Evolutionary conservation across 495 filamentous ascomycete genomes (phyloP), one percentile per base, ranked within the genome.

Genomic region (Annulohypoxylon maeteangense): DNA sequence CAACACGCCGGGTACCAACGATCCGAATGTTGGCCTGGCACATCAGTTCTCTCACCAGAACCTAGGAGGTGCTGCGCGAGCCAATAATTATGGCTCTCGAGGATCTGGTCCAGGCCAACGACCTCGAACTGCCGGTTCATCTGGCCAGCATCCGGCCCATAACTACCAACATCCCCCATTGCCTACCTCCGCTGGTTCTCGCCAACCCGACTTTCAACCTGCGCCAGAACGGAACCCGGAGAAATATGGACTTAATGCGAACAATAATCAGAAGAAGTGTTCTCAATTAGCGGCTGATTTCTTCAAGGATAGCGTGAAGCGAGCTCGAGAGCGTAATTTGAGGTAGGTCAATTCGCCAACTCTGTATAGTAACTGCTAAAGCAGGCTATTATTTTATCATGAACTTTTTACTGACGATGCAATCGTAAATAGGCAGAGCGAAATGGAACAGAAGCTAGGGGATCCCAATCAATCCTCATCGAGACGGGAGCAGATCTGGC

Each of bases 11-110:
- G 84, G 80, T 80, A 89, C 76, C 79, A 91, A 84, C 83, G 91
- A 85, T 86, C 89, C 83, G 84, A 92, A 86, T 83, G 92, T 93
- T 69, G 95, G 93, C 22, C 85, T 99, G 51, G 93, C 93, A 70
- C 93, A 97, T 75, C 95, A 99, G 78, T 94, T 99, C 78, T 95
- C 95, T 36, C 94, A 98, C 80, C 95, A 99, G 85, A 97, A 98
- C 78, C 87, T 98, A 7, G 92, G 91, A 55, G 85, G 88, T 53
- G 87, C 86, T 50, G 84, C 82, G 58, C 87, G 92, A 70, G 82
- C 81, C 2, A 89, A 90, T 62, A 87, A 92, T 56, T 92, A 92
- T 72, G 84, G 82, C 72, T 55, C 76, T n/a, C 89, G 92, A 34
- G 87, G 92, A 47, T 85, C 87, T 5, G 91, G 92, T 8, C 91